Conservation (phyloP, 352 stramenopile species). For the Globisporangium viniferum region DNA sequence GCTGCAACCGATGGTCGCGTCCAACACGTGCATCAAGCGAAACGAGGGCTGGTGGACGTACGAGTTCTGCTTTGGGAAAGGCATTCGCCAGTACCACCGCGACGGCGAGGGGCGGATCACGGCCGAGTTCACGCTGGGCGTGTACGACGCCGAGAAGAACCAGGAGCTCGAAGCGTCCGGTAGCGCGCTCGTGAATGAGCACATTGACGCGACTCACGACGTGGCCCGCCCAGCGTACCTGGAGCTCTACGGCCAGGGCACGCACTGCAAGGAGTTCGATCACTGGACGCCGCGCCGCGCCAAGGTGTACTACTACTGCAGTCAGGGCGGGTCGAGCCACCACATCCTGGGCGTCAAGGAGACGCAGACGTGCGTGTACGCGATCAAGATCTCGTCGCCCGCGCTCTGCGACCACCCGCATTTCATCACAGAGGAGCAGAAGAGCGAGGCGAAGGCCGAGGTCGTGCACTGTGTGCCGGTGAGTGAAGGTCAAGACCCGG, state of each 20-base stretch:
- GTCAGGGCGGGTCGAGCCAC: constrained; percentile 53
- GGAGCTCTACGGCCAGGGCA: constrained; percentile 67
- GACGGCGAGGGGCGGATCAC: constrained; percentile 61
- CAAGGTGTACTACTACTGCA: constrained; percentile 78
- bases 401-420: constrained; percentile 79
- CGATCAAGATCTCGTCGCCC: constrained; percentile 74
- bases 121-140: constrained; percentile 66
- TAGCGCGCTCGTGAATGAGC: constrained; percentile 58
- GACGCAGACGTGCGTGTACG: constrained; percentile 80
- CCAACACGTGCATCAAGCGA: constrained; percentile 63
- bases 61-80: constrained; percentile 75
- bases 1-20: constrained; percentile 44
- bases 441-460: constrained; percentile 44
- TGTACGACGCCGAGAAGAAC: constrained; percentile 51
- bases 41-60: constrained; percentile 86
- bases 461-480: constrained; percentile 70
- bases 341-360: constrained; percentile 79
- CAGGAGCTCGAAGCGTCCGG: constrained; percentile 37
- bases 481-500: background rate
- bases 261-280: constrained; percentile 74
- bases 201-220: constrained; percentile 80
- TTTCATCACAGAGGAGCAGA: constrained; percentile 71
- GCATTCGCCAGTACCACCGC: constrained; percentile 73
- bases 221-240: constrained; percentile 61
- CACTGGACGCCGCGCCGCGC: constrained; percentile 52